Evolutionary conservation across 164 flowering plant genomes (phyloP), one percentile per base, ranked within the genome.

Genomic region (Piper longum): DNA sequence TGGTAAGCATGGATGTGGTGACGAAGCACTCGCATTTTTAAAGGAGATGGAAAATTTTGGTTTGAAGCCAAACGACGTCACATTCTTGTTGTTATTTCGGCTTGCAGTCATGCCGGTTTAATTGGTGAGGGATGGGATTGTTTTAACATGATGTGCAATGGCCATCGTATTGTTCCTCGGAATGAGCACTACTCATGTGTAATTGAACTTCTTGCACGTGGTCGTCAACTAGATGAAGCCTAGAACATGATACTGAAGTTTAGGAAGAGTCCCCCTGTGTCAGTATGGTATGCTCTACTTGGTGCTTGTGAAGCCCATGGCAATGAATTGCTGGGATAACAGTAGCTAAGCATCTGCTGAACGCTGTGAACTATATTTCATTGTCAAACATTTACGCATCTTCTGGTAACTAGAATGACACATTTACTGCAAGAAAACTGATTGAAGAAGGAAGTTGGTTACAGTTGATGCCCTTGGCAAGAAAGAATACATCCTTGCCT

Each of bases 401-500:
- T 41, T 72, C 73, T 58, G 88, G 86, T 61, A 64, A 71, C 69
- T 84, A 84, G 86, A 76, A 73, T 17, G 64, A 69, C 67, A 89
- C 83, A 56, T 61, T 43, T 64, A 67, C 67, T 55, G 68, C 66
- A 16, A 66, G 86, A 61, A 73, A 63, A 54, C 57, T 76, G 65
- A 79, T 85, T 77, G 75, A 73, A 58, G 52, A 89, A 89, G 73
- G 61, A 72, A 64, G 72, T 84, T 16, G 95, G 84, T 12, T 76
- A 48, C 68, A 87, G 95, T 76, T 74, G 63, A 26, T 72, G 57
- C 63, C 70, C 45, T 57, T 56, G 58, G 67, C 8, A 19, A 66
- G 18, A 6, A 26, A 66, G 1, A 13, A 14, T 19, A 16, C 17
- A 26, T 57, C 66, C 18, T 66, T 63, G 62, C 66, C 57, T 63